These are phyloP conservation scores for Dactylis glomerata DNA, from an alignment of 176 grass and related monocot genomes.

Conservation along the genomic window DNA sequence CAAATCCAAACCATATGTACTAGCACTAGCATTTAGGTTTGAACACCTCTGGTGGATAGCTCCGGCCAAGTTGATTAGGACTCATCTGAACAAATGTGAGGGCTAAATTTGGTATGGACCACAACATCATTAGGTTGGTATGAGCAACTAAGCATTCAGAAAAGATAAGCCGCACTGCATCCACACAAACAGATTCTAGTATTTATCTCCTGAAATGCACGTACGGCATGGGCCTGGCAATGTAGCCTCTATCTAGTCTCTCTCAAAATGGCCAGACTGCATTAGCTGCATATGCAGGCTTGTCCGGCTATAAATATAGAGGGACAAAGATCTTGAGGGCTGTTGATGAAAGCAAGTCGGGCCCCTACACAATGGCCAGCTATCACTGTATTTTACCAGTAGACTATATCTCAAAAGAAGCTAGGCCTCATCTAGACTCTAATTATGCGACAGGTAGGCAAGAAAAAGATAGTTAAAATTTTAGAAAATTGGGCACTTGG, in stretches of 20 bases:
- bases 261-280: slow-evolving; percentile 16
- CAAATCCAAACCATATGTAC: neutral
- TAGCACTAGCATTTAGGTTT: neutral
- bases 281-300: slow-evolving; percentile 22
- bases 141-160: slow-evolving; percentile 31
- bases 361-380: slow-evolving; percentile 22
- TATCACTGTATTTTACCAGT: neutral
- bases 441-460: neutral
- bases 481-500: neutral
- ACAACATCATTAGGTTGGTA: slow-evolving; percentile 22
- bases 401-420: neutral
- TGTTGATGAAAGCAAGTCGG: slow-evolving; percentile 30
- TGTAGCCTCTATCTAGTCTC: slow-evolving; percentile 25
- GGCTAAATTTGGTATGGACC: slow-evolving; percentile 20
- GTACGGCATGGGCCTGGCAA: neutral
- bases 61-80: neutral
- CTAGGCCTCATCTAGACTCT: neutral
- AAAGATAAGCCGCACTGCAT: slow-evolving; percentile 18
- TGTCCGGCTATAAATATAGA: slow-evolving; percentile 33
- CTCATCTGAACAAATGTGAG: slow-evolving; percentile 17
- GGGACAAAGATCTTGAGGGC: slow-evolving; percentile 39
- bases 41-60: neutral
- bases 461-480: neutral
- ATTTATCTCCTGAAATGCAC: slow-evolving; percentile 3
- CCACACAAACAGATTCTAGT: slow-evolving; percentile 6